Evolutionary conservation across 208 protist genomes (phyloP).

Genomic region (Novymonas esmeraldas): DNA sequence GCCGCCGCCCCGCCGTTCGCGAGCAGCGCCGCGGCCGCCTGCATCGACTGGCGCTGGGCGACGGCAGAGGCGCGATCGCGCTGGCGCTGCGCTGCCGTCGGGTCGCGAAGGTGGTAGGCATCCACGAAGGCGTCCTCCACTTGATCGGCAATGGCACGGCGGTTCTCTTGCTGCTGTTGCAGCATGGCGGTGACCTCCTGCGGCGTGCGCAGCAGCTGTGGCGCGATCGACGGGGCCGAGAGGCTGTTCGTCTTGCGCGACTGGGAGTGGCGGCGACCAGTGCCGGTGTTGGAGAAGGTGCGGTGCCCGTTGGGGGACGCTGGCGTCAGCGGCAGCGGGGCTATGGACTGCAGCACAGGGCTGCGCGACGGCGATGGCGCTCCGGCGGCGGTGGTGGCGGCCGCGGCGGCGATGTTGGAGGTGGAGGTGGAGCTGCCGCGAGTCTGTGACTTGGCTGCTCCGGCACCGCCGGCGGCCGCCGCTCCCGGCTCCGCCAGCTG

Average conservation of each 20-base stretch:
- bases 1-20: neutral
- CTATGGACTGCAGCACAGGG: neutral
- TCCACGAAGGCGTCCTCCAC: slow-evolving; percentile 65
- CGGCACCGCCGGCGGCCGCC: neutral
- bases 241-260: neutral
- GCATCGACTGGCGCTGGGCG: slow-evolving; percentile 16
- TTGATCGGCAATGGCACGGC: slow-evolving; percentile 35
- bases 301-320: neutral
- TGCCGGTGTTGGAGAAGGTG: neutral
- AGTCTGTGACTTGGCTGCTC: neutral
- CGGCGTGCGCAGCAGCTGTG: slow-evolving; percentile 8
- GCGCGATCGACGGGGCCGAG: neutral
- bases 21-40: slow-evolving; percentile 22
- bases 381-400: neutral
- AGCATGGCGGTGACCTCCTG: slow-evolving; percentile 17
- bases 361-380: neutral
- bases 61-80: slow-evolving; percentile 21
- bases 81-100: slow-evolving; percentile 34
- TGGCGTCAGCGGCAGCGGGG: neutral
- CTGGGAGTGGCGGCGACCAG: neutral
- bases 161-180: slow-evolving; percentile 31
- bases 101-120: slow-evolving; percentile 52
- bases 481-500: neutral
- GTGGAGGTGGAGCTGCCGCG: neutral
- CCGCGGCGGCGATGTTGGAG: neutral